Evolutionary conservation across 306 rosid genomes (phyloP).

Genomic region (Myrica gale): DNA sequence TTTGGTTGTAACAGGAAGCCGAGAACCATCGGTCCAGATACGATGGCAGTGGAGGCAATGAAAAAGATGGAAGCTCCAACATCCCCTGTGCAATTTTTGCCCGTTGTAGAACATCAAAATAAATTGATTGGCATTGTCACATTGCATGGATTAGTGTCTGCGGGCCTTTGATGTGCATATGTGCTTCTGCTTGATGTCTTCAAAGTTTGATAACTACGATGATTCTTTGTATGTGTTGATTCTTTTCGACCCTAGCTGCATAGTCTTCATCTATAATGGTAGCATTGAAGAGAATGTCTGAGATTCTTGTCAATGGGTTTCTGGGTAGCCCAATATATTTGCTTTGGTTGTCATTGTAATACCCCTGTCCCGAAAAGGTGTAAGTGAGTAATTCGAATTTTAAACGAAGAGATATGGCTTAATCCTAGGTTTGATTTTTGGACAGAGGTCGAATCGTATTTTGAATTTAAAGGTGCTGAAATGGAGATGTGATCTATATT

Average conservation of each 20-base stretch:
- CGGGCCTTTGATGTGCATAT: constrained; percentile 59
- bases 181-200: background rate
- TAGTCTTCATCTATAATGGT: background rate
- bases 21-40: constrained; percentile 67
- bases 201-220: background rate
- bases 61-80: constrained; percentile 99
- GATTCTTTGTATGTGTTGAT: constrained; percentile 3
- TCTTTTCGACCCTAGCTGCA: background rate
- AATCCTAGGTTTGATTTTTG: too few species aligned
- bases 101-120: constrained; percentile 61
- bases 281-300: constrained; percentile 1
- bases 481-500: too few species aligned
- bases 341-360: background rate
- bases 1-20: constrained; percentile 55
- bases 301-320: background rate
- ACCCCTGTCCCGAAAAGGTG: too few species aligned
- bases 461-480: too few species aligned
- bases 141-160: constrained; percentile 92
- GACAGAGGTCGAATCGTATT: too few species aligned
- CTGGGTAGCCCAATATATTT: too few species aligned
- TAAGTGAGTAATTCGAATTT: too few species aligned
- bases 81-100: constrained; percentile 93
- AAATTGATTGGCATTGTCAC: constrained; percentile 86
- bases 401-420: too few species aligned
- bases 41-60: constrained; percentile 97